Base-by-base conservation (phyloP, 306 rosid genomes). In the Phaseolus lunatus region DNA sequence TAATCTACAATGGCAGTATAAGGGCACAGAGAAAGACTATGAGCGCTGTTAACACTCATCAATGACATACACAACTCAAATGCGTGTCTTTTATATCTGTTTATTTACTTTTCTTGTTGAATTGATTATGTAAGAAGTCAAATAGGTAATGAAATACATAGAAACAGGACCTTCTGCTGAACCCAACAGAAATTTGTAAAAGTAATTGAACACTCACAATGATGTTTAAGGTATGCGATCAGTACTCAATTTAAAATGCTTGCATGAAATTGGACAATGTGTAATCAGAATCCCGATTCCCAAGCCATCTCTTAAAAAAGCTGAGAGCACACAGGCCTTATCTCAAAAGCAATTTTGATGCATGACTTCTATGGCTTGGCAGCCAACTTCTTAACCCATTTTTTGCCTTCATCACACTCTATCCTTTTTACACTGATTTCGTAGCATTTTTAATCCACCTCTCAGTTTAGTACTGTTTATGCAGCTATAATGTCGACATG, bases 281-380 rank as follows among this genome's bases (percentile, higher is more conserved):
- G 3, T 18, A 16, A 58, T 57, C 64, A 29, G 70, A 53, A 41
- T 56, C 48, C 56, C 70, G 20, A 65, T 50, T 65, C 50, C 31
- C 70, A 78, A 49, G 58, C 18, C 50, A 31, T 72, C 67, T 47
- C 53, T 31, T 74, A 61, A 78, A 22, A 59, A 53, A 62, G 62
- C 48, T 15, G 65, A 31, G 70, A 77, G 47, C 69, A 27, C 44
- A 64, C n/a, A 10, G 27, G 37, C 61, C 41, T 27, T 27, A 65
- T 73, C 80, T 67, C 54, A 44, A 16, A 54, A 22, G 35, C 57
- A 59, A 5, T 22, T 57, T 47, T 27, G 5, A 66, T 24, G 74
- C 65, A 49, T 54, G 58, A 45, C n/a, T 64, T 47, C 75, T 44
- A 64, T 4, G 15, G 50, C 58, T 24, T 9, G 16, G 6, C 48